Base-by-base conservation (phyloP, 352 stramenopile genomes). In the Pythium dissotocum region DNA sequence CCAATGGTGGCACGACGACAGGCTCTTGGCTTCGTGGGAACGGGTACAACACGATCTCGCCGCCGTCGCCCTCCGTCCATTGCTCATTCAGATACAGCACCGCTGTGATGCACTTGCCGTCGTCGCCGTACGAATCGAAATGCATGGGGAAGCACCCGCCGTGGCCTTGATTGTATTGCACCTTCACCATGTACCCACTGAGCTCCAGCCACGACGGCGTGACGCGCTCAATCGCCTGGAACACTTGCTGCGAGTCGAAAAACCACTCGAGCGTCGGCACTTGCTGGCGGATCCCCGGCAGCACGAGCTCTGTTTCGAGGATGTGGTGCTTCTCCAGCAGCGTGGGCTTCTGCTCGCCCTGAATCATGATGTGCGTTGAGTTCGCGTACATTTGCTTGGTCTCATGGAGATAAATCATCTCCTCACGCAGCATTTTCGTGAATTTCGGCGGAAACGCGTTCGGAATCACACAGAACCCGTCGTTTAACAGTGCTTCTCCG, bases 141-240 rank as follows among this genome's bases (percentile, higher is more conserved):
- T 97, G 89, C 73, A 91, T 78, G 0, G 89, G 89, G 61, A 97
- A 97, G 68, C 87, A 95, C 2, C 86, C 89, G 16, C 87, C 86
- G 57, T 66, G 57, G 55, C 89, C 89, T 56, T 86, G 73, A 58
- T 92, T 97, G 58, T 85, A 79, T 69, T 97, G 89, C 12, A 95
- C 66, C 69, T 97, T 95, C 59, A 93, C 58, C 81, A 91, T 89
- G 56, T 85, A 76, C 12, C 70, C 76, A 14, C 61, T 59, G 18
- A 91, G 62, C 12, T 61, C 67, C 14, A 93, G 58, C 79, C 84
- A 88, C 10, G 62, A 2, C 2, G 78, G 82, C 57, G 85, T 58
- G 16, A 59, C 52, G 35, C 54, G 62, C 33, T 72, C 56, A 24
- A 91, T 58, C 8, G 78, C 65, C 14, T 65, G 67, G 30, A 88